Base-by-base conservation (phyloP, 1,139 yeast genomes). In the Geotrichum klebahnii region DNA sequence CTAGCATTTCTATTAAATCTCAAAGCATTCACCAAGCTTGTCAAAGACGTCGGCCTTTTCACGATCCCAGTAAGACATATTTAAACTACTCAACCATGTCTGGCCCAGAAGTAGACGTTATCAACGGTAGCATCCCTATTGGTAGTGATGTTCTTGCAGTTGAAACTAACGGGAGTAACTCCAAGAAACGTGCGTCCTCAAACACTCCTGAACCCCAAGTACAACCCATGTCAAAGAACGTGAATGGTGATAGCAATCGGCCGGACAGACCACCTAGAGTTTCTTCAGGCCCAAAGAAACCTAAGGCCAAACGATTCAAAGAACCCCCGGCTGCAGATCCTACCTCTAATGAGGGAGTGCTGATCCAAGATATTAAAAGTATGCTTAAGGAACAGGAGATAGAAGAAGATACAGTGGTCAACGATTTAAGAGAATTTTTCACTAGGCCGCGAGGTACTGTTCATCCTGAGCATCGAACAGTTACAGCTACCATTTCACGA, bases 341-440 rank as follows among this genome's bases (percentile, higher is more conserved):
- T 12, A 85, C 95, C 0, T 77, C 94, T 0, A 88, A 96, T 10
- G 71, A 81, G 45, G 97, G 97, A 3, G 86, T 88, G 3, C 73
- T 92, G 44, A 79, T 81, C 54, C 73, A 72, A 56, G 97, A 92
- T 65, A 85, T 92, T 54, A 74, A 78, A 34, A 81, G 78, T 46
- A 61, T 90, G 19, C 66, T 85, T 42, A 60, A 67, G 26, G 68
- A 71, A 19, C 63, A 75, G 48, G 46, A 44, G 6, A 66, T 85
- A 41, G 67, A 73, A 0, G 69, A 69, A 32, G 78, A 72, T 0
- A 73, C 76, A 22, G 74, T 84, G 28, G 55, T 65, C 8, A 85
- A 85, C 62, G 89, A 89, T 59, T 79, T 89, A 72, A 71, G 70
- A 20, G 74, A 72, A 14, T 74, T 89, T 16, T 71, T 87, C 50